These are phyloP conservation scores for Phytopythium oedochilum DNA, from an alignment of 352 stramenopile species.

Conservation along the genomic window DNA sequence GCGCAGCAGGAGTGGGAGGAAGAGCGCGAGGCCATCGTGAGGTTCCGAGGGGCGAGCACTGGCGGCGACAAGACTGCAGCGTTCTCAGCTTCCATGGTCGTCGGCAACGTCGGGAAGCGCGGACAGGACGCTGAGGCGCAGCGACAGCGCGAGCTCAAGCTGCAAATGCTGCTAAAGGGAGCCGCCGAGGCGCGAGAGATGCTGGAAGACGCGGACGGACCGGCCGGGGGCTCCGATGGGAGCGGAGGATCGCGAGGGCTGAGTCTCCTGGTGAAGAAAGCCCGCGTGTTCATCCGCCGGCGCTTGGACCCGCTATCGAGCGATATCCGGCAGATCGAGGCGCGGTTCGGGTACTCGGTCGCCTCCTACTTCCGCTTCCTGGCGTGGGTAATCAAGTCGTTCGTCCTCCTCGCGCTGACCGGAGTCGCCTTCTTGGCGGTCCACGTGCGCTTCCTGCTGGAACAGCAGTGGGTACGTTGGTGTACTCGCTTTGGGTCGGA, in stretches of 20 bases:
- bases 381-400: slow-evolving; percentile 74
- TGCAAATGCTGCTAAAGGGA: slow-evolving; percentile 50
- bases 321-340: slow-evolving; percentile 73
- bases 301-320: slow-evolving; percentile 45
- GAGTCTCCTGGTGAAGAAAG: slow-evolving; percentile 26
- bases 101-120: slow-evolving; percentile 3
- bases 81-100: slow-evolving; percentile 13
- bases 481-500: too few species aligned
- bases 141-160: slow-evolving; percentile 38
- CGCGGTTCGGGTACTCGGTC: slow-evolving; percentile 75
- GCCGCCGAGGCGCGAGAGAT: slow-evolving; percentile 57
- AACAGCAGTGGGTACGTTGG: slow-evolving; percentile 11
- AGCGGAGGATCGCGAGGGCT: slow-evolving; percentile 10
- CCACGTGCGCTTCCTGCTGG: slow-evolving; percentile 33
- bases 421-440: slow-evolving; percentile 46
- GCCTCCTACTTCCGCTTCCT: slow-evolving; percentile 81
- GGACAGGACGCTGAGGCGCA: slow-evolving; percentile 31
- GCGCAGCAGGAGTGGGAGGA: slow-evolving; percentile 65
- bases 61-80: slow-evolving; percentile 6
- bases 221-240: slow-evolving; percentile 10
- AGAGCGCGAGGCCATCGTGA: slow-evolving; percentile 42
- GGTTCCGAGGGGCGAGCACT: slow-evolving; percentile 22
- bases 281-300: slow-evolving; percentile 22
- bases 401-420: slow-evolving; percentile 46
- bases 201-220: slow-evolving; percentile 27